A percentile compares a stretch with the other conserved stretches of the same genome.
These are phyloP conservation scores for Kluyveromyces aestuarii DNA, from an alignment of 805 yeast genomes.

Conservation along the genomic window DNA sequence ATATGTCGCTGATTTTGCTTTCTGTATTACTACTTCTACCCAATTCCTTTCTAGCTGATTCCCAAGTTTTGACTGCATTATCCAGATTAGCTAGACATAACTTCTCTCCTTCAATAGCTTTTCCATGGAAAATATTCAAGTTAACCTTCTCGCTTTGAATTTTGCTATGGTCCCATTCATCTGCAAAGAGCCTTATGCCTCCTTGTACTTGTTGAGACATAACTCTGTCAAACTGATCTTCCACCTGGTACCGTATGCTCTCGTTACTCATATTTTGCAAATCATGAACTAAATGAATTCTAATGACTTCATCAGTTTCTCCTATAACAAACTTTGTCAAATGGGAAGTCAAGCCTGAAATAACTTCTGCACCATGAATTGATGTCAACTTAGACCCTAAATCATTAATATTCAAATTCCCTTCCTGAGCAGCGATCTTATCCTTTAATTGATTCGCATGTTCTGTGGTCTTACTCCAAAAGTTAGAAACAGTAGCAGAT, in stretches of 20 bases:
- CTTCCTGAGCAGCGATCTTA: conserved; percentile 27
- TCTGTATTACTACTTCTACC: conserved; percentile 19
- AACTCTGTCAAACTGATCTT: conserved; percentile 48
- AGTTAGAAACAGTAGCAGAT: conserved; percentile 49
- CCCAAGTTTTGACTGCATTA: conserved; percentile 44
- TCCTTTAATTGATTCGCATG: conserved; percentile 34
- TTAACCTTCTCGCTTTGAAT: conserved; percentile 26
- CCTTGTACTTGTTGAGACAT: conserved; percentile 69
- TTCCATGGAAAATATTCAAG: conserved; percentile 68
- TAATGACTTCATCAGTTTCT: conserved; percentile 44
- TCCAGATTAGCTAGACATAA: conserved; percentile 83
- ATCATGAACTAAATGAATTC: conserved; percentile 61
- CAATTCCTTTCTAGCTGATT: conserved; percentile 23
- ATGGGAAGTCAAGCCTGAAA: conserved; percentile 26
- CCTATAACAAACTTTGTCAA: conserved; percentile 27
- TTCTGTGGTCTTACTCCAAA: conserved; percentile 56
- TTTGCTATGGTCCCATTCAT: conserved; percentile 38
- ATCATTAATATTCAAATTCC: conserved; percentile 25
- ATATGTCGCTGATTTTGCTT: conserved; percentile 45
- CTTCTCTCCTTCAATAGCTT: conserved; percentile 76
- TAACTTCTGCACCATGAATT: conserved; percentile 6
- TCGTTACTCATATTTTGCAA: conserved; percentile 45
- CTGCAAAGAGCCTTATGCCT: conserved; percentile 53
- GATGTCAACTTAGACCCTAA: conserved; percentile 20
- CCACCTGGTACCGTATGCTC: conserved; percentile 32